Evolutionary conservation across 176 grass and related monocot genomes (phyloP), one percentile per base, ranked within the genome.

Genomic region (Aegilops bicornis): DNA sequence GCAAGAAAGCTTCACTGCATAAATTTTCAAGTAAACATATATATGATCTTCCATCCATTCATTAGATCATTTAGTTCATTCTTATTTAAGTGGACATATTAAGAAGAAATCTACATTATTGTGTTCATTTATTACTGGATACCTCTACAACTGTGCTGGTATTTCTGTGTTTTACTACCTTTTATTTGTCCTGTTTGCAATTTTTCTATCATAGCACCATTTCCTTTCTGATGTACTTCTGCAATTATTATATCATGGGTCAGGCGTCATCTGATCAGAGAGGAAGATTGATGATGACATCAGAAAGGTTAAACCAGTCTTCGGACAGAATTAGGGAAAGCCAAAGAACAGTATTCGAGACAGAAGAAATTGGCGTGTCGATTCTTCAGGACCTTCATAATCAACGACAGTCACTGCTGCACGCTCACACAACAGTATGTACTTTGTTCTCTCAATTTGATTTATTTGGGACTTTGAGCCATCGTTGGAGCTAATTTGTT

Each of bases 381-480:
- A 95, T 98, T 89, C 92, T 98, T 86, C 89, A 95, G 84, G 93
- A 95, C 43, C 93, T 95, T 77, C 95, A 95, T 77, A 78, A 90
- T 78, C 93, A 95, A 86, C 84, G 95, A 23, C 93, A 95, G 64
- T 98, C 93, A 36, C 91, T 98, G 29, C 87, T 98, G 65, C 95
- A 98, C 73, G 77, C 93, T 70, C 95, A 98, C 78, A 90, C 63
- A 47, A 95, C 89, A 69, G 95, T 98, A 95, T 74, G 93, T 89
- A 42, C 52, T 59, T 79, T 22, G 74, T 60, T 14, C 77, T 86
- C 47, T 31, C 24, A 45, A 65, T 24, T 27, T 45, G 72, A 79
- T 58, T 22, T 66, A 10, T 80, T 66, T 23, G 25, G 24, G n/a
- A 32, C 15, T 69, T 70, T 63, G 15, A 7, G 77, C 27, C 35